A percentile compares a stretch with the other conserved stretches of the same genome.
phyloP scores from a whole-genome alignment of 2,329 filamentous ascomycete genomes.

The Emergomyces orientalis region DNA sequence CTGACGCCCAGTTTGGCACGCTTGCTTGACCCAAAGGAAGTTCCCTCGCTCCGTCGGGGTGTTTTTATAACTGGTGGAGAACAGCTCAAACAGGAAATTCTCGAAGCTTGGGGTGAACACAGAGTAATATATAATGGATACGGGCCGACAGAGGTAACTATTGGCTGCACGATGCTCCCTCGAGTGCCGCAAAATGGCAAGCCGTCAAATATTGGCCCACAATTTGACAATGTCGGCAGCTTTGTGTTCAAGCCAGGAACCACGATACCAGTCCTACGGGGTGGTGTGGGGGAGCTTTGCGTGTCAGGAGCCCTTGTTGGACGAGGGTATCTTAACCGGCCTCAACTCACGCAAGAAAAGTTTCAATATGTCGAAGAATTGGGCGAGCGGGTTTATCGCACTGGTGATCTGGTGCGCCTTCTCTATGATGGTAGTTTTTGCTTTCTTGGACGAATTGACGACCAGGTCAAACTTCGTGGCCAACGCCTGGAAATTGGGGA shows the following conservation, averaged over 20 bases:
- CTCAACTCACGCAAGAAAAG: slow-evolving; percentile 63
- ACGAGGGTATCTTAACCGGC: slow-evolving; percentile 75
- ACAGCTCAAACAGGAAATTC: slow-evolving; percentile 75
- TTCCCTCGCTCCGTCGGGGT: slow-evolving; percentile 67
- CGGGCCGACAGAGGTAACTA: slow-evolving; percentile 85
- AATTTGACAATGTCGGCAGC: slow-evolving; percentile 80
- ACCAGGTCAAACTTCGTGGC: slow-evolving; percentile 84
- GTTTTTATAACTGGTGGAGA: slow-evolving; percentile 93
- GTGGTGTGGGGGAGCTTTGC: slow-evolving; percentile 78
- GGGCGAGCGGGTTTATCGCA: slow-evolving; percentile 65
- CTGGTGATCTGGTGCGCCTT: slow-evolving; percentile 77
- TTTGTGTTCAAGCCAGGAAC: slow-evolving; percentile 66
- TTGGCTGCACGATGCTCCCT: slow-evolving; percentile 84
- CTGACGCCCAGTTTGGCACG: slow-evolving; percentile 80
- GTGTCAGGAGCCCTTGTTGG: slow-evolving; percentile 80
- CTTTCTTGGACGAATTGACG: slow-evolving; percentile 79
- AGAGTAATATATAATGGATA: slow-evolving; percentile 86
- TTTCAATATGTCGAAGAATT: slow-evolving; percentile 58
- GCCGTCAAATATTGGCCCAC: slow-evolving; percentile 76
- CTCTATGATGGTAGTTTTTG: slow-evolving; percentile 74
- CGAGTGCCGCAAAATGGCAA: slow-evolving; percentile 68
- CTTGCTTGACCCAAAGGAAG: slow-evolving; percentile 66
- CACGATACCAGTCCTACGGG: slow-evolving; percentile 61
- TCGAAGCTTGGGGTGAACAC: slow-evolving; percentile 73
- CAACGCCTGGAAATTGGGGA: slow-evolving; percentile 84